Base-by-base conservation (phyloP, 768 basidiomycete species). In the Crucibulum laeve region DNA sequence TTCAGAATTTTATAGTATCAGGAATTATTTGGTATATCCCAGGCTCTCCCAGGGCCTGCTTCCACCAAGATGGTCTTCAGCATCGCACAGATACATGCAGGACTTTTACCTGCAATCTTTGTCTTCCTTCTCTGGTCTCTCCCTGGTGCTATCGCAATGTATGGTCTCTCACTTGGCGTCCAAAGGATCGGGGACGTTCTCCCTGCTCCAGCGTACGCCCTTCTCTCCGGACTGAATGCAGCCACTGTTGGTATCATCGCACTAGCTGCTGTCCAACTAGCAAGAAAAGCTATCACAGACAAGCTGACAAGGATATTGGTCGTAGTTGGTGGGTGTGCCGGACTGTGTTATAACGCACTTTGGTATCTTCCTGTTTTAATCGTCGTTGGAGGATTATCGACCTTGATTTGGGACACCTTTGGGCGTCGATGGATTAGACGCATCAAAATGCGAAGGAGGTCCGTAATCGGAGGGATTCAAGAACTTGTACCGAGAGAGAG, bases 171-270 rank as follows among this genome's bases (percentile, higher is more conserved):
- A 1, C 57, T 73, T 1, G 76, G 66, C 13, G 66, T 79, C 5
- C 59, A 62, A 30, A 58, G 52, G 4, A 66, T 79, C n/a, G 60
- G 63, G 18, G 60, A 64, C 19, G 57, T 49, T 2, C 67, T 79
- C 1, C 77, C 77, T 3, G 52, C 53, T 3, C 61, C 70, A 17
- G 76, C 70, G n/a, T 72, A 73, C 43, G 72, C 71, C 14, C 57
- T 78, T 8, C 61, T 80, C 6, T 71, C 73, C 0, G 78, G 78
- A 2, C 53, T 80, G 15, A 79, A 80, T 49, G 72, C 76, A 1
- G 67, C 76, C 3, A 73, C 74, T 0, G 77, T 79, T 3, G 78
- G 77, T 0, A 55, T 79, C 6, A 73, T 79, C 41, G 72, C 73
- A 1, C 61, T 79, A 14, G 73, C 78, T 4, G 77, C 73, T 2